Evolutionary conservation across 2,329 filamentous ascomycete species (phyloP).

Genomic region (Cercospora beticola): DNA sequence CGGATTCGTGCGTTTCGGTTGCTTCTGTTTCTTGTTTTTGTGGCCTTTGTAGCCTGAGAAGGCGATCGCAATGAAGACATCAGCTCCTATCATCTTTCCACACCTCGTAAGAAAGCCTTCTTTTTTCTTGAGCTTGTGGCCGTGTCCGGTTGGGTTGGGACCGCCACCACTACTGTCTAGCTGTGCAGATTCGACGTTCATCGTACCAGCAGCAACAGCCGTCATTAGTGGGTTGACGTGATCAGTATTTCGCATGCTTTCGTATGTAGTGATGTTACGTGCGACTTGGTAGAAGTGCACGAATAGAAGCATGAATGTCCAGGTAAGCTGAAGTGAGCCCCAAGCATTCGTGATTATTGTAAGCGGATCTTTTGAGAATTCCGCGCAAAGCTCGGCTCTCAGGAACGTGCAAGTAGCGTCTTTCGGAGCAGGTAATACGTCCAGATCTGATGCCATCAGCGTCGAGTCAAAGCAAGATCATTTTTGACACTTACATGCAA

Average conservation of each 20-base stretch:
- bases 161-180: slow-evolving; percentile 66
- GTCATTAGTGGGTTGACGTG: slow-evolving; percentile 62
- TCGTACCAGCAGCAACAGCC: slow-evolving; percentile 71
- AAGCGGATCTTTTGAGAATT: slow-evolving; percentile 79
- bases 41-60: slow-evolving; percentile 66
- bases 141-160: slow-evolving; percentile 53
- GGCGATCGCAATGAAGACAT: slow-evolving; percentile 90
- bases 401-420: slow-evolving; percentile 68
- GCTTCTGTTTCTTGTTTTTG: slow-evolving; percentile 43
- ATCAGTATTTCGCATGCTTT: slow-evolving; percentile 81
- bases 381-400: slow-evolving; percentile 69
- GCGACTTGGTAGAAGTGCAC: slow-evolving; percentile 93
- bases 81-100: slow-evolving; percentile 82
- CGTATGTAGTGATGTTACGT: slow-evolving; percentile 90
- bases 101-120: slow-evolving; percentile 73
- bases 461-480: not conserved
- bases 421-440: slow-evolving; percentile 52
- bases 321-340: slow-evolving; percentile 80
- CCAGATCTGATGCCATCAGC: slow-evolving; percentile 28
- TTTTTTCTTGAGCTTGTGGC: slow-evolving; percentile 52
- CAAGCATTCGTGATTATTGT: slow-evolving; percentile 77
- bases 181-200: slow-evolving; percentile 65
- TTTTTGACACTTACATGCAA: slow-evolving; percentile 59
- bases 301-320: slow-evolving; percentile 95
- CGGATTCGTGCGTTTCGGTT: slow-evolving; percentile 63